A percentile compares a stretch with the other conserved stretches of the same genome.
These are phyloP conservation scores for Tothia fuscella DNA, from an alignment of 2,329 filamentous ascomycete genomes.

Conservation along the genomic window DNA sequence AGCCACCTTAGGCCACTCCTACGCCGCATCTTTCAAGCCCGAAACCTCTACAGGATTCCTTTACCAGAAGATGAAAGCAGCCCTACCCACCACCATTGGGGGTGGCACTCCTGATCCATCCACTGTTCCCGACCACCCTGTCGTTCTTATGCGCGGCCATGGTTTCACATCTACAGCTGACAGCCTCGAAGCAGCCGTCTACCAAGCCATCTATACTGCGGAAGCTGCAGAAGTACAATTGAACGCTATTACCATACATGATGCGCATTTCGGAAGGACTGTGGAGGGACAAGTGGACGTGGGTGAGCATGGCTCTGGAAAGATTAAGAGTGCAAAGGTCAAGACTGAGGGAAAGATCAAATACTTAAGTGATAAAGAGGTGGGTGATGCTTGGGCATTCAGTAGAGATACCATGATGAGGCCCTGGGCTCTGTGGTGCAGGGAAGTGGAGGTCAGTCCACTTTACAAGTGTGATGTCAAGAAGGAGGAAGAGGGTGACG, in stretches of 20 bases:
- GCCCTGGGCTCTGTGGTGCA: constrained; percentile 33
- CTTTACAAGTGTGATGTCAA: constrained; percentile 28
- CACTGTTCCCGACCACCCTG: constrained; percentile 23
- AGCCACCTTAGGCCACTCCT: constrained; percentile 21
- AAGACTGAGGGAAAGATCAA: constrained; percentile 29
- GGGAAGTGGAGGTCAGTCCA: constrained; percentile 27
- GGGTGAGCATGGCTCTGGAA: constrained; percentile 23
- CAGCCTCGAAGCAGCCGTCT: constrained; percentile 33
- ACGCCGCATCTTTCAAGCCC: constrained; percentile 25
- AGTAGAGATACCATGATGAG: constrained; percentile 23
- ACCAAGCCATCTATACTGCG: constrained; percentile 31
- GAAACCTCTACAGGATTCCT: constrained; percentile 26
- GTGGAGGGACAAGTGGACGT: constrained; percentile 30
- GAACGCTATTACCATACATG: constrained; percentile 22
- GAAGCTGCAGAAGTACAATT: constrained; percentile 30
- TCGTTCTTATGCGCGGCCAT: constrained; percentile 32
- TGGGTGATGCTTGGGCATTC: constrained; percentile 28
- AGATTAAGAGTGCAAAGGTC: constrained; percentile 28
- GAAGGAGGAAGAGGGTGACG: constrained; percentile 6
- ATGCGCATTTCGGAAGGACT: constrained; percentile 23
- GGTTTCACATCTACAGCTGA: constrained; percentile 32
- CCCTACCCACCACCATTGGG: constrained; percentile 23
- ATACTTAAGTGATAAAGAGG: constrained; percentile 31
- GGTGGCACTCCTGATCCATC: constrained; percentile 20
- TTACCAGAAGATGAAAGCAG: constrained; percentile 25